phyloP scores from a whole-genome alignment of 2,329 filamentous ascomycete species.

The Aspergillus hiratsukae region DNA sequence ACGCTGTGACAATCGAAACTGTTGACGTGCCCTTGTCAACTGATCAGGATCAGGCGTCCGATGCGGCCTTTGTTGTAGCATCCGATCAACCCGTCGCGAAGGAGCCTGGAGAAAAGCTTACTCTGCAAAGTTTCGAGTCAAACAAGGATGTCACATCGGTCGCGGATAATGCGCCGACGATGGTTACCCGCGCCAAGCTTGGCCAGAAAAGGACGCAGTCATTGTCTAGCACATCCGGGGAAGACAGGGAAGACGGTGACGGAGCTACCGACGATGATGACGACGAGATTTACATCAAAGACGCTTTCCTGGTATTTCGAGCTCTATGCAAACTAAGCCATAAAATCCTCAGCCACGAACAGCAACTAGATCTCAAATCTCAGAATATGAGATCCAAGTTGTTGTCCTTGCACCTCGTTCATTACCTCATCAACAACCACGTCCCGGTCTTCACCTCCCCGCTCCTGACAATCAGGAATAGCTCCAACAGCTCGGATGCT shows the following conservation, averaged over 20 bases:
- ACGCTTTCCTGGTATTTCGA: constrained; percentile 94
- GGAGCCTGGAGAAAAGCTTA: constrained; percentile 55
- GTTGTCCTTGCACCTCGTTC: constrained; percentile 89
- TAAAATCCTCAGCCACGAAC: constrained; percentile 81
- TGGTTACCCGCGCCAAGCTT: constrained; percentile 57
- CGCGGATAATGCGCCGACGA: constrained; percentile 63
- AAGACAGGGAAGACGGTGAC: constrained; percentile 36
- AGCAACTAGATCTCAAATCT: constrained; percentile 85
- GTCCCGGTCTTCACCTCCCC: constrained; percentile 87
- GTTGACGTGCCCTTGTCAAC: constrained; percentile 42
- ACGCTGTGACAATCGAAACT: constrained; percentile 35
- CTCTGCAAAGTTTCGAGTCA: constrained; percentile 65
- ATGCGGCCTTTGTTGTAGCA: constrained; percentile 31
- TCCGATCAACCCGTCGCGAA: constrained; percentile 49
- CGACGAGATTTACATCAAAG: constrained; percentile 94
- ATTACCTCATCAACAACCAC: constrained; percentile 92
- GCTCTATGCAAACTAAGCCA: constrained; percentile 98
- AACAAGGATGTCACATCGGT: constrained; percentile 63
- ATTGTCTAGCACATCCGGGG: constrained; percentile 31
- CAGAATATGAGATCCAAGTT: constrained; percentile 98
- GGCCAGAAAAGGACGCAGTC: constrained; percentile 45
- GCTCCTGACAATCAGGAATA: constrained; percentile 85
- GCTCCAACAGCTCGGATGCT: constrained; percentile 73
- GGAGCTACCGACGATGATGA: constrained; percentile 58
- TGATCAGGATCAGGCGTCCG: constrained; percentile 45